Base-by-base conservation (phyloP, 495 filamentous ascomycete genomes). In the Lichina pygmaea region DNA sequence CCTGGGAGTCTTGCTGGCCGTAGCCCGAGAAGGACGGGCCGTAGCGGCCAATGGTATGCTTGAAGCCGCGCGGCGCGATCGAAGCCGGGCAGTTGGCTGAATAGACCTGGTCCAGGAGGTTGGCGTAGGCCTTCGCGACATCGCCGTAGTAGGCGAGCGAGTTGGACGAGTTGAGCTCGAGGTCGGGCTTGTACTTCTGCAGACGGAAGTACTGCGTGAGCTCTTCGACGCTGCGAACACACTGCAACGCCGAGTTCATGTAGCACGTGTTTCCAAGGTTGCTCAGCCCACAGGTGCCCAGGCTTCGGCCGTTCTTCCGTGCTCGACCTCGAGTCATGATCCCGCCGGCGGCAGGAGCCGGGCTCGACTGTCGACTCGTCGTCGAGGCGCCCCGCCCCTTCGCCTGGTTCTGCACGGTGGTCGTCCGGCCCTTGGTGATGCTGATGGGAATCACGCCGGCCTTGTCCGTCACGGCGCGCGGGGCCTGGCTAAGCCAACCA, bases 251-350 rank as follows among this genome's bases (percentile, higher is more conserved):
- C 12, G 89, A 92, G 60, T 94, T 94, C 83, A 94, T 93, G 58
- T 95, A 97, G 60, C 89, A 97, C 0, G 89, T 94, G 52, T 97
- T 97, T 13, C 89, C 89, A 30, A 95, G 60, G 53, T 97, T 97
- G 45, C 70, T 73, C 41, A 97, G 61, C 32, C 89, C 89, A 40
- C 83, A 79, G 31, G 69, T 76, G 12, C 86, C 86, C 32, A 70
- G 60, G 10, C 68, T 66, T 44, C 77, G 71, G 2, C 75, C 78
- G 46, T 68, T 69, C 47, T 67, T 68, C 47, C 73, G 70, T 3
- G 71, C 61, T 43, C 81, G 66, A 44, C 82, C 80, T 45, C 81
- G 64, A 0, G 78, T 78, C 34, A 79, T 61, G 17, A 61, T 58
- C 32, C 57, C 60, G 8, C 59, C 61, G 45, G 54, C 53, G 47